Evolutionary conservation across 2,329 filamentous ascomycete genomes (phyloP).

Genomic region (Alternaria conjuncta): DNA sequence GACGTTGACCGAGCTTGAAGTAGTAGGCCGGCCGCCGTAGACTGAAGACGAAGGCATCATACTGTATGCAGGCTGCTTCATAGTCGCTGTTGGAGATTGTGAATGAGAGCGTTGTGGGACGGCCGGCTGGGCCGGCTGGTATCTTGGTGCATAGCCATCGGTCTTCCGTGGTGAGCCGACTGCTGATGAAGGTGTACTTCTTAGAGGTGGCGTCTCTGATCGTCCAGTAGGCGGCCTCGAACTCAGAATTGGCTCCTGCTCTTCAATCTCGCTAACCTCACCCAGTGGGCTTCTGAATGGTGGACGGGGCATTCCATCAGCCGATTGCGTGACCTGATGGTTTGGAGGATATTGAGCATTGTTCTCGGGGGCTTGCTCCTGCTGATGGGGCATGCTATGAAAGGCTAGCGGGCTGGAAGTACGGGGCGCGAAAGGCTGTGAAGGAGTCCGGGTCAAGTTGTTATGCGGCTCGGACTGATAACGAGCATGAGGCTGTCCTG

Average conservation of each 20-base stretch:
- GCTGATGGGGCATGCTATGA: conserved; percentile 48
- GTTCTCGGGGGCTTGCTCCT: conserved; percentile 20
- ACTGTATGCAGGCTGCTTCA: conserved; percentile 59
- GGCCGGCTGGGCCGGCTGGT: conserved; percentile 47
- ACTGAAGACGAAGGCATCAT: conserved; percentile 49
- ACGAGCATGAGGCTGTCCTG: conserved; percentile 43
- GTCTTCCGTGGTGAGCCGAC: conserved; percentile 51
- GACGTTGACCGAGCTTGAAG: conserved; percentile 24
- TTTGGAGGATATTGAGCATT: conserved; percentile 13
- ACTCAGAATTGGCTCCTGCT: conserved; percentile 26
- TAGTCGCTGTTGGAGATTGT: conserved; percentile 64
- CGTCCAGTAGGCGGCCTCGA: conserved; percentile 29
- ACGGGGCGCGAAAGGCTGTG: conserved; percentile 65
- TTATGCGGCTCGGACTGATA: conserved; percentile 48
- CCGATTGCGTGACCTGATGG: conserved; percentile 39
- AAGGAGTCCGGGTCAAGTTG: conserved; percentile 44
- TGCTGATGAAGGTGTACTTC: conserved; percentile 41
- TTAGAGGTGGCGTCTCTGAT: conserved; percentile 43
- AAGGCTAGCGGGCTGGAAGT: conserved; percentile 70
- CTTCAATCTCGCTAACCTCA: conserved; percentile 44
- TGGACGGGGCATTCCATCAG: conserved; percentile 31
- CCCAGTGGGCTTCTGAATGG: conserved; percentile 40
- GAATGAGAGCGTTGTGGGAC: conserved; percentile 59
- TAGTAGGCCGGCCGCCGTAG: conserved; percentile 37
- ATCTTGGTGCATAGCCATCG: conserved; percentile 55